Evolutionary conservation across 768 basidiomycete genomes (phyloP).

Genomic region (Calocybe indica): DNA sequence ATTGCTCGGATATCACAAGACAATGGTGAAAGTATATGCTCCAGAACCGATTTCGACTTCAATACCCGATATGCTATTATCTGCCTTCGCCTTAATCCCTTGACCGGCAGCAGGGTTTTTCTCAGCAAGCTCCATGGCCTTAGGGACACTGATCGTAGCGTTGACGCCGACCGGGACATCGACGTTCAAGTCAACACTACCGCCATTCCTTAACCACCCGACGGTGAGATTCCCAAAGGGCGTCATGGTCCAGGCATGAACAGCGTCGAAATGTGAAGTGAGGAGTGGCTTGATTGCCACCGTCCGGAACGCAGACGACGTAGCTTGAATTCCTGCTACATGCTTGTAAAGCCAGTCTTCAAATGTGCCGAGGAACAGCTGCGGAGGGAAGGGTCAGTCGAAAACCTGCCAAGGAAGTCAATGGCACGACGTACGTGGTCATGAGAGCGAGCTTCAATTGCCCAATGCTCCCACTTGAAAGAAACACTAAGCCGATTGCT

Average conservation of each 20-base stretch:
- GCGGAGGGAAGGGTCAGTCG: not conserved
- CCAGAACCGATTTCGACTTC: constrained; percentile 11
- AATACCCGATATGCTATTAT: not conserved
- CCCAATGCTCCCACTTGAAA: constrained; percentile 25
- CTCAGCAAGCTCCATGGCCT: constrained; percentile 7
- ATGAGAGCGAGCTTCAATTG: constrained; percentile 20
- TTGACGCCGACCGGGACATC: constrained; percentile 18
- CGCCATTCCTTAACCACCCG: constrained; percentile 8
- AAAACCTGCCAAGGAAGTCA: not conserved
- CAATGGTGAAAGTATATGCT: constrained; percentile 10
- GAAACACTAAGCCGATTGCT: not conserved
- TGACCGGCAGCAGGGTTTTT: constrained; percentile 6
- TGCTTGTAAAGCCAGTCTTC: constrained; percentile 25
- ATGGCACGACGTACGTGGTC: constrained; percentile 17
- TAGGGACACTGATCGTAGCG: constrained; percentile 14
- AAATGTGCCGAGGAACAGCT: constrained; percentile 26
- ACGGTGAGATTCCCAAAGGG: constrained; percentile 24
- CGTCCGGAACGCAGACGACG: constrained; percentile 18
- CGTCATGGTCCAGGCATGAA: constrained; percentile 18
- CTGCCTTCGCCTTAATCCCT: constrained; percentile 1
- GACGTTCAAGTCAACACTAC: constrained; percentile 12
- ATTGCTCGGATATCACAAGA: not conserved
- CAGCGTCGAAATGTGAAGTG: constrained; percentile 12
- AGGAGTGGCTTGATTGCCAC: constrained; percentile 16
- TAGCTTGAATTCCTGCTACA: constrained; percentile 19